These are phyloP conservation scores for Apiospora aurea DNA, from an alignment of 2,329 filamentous ascomycete genomes.

Conservation along the genomic window DNA sequence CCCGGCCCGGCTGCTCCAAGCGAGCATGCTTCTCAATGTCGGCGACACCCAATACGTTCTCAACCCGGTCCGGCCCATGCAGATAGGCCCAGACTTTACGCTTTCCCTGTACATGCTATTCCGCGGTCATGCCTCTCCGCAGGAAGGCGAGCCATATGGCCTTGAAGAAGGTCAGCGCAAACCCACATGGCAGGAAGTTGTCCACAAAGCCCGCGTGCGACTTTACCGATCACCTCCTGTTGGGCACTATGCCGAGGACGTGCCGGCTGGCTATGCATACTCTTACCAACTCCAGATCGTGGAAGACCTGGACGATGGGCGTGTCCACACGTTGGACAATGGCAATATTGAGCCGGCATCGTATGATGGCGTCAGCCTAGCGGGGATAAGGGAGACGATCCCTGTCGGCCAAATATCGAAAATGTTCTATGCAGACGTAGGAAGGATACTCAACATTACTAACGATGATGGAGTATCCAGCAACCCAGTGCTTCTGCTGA, in stretches of 20 bases:
- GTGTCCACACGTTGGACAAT: constrained; percentile 55
- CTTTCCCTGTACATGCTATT: constrained; percentile 97
- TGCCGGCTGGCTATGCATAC: constrained; percentile 50
- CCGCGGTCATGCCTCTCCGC: constrained; percentile 70
- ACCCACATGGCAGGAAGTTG: constrained; percentile 92
- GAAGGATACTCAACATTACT: constrained; percentile 84
- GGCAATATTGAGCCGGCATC: constrained; percentile 35
- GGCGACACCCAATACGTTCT: constrained; percentile 84
- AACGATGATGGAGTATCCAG: constrained; percentile 66
- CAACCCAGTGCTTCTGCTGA: constrained; percentile 77
- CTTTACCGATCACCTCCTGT: constrained; percentile 70
- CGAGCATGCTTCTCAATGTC: constrained; percentile 87
- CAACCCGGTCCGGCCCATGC: constrained; percentile 68
- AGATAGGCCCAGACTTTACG: constrained; percentile 87
- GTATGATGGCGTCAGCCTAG: constrained; percentile 50
- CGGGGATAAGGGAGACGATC: constrained; percentile 61
- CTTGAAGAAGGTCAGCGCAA: constrained; percentile 63
- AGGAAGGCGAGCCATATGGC: constrained; percentile 55
- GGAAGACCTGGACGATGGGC: constrained; percentile 75
- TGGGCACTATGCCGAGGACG: constrained; percentile 17
- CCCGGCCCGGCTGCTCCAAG: constrained; percentile 88
- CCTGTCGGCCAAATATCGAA: constrained; percentile 74
- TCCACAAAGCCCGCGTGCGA: constrained; percentile 89
- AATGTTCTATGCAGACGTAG: constrained; percentile 92
- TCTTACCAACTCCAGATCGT: constrained; percentile 80